These are phyloP conservation scores for Sporothrix dimorphospora DNA, from an alignment of 2,329 filamentous ascomycete genomes.

Conservation along the genomic window DNA sequence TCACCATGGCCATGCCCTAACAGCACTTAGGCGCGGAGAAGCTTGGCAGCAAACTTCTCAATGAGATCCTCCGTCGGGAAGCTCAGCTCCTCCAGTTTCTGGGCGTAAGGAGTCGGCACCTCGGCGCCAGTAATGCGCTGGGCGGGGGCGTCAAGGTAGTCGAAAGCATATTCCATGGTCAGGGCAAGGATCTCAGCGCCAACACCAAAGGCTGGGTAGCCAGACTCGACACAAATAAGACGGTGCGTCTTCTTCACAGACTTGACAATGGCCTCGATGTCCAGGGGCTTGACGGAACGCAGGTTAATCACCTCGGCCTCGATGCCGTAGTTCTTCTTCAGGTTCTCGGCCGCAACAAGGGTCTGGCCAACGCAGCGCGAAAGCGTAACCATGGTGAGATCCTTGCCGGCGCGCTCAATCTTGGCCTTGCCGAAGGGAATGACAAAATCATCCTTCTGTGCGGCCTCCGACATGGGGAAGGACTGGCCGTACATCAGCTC, in stretches of 20 bases:
- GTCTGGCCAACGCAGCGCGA: conserved; percentile 95
- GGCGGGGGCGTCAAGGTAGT: conserved; percentile 93
- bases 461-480: conserved; percentile 97
- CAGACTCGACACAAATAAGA: conserved; percentile 89
- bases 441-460: conserved; percentile 95
- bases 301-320: conserved; percentile 98
- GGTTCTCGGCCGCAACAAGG: conserved; percentile 81
- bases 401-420: conserved; percentile 94
- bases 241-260: conserved; percentile 98
- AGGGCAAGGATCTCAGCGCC: conserved; percentile 90
- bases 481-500: conserved; percentile 88
- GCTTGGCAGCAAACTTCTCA: conserved; percentile 83
- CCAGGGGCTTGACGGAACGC: conserved; percentile 94
- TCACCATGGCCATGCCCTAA: neutral
- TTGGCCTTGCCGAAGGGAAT: conserved; percentile 98
- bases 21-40: conserved; percentile 64
- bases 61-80: conserved; percentile 93
- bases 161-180: conserved; percentile 96
- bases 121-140: conserved; percentile 95
- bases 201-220: conserved; percentile 94
- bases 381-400: conserved; percentile 91
- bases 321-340: conserved; percentile 96
- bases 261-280: conserved; percentile 92
- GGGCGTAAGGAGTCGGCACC: conserved; percentile 93
- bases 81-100: conserved; percentile 89